Evolutionary conservation across 1,139 yeast genomes (phyloP).

Genomic region (Sugiyamaella japonica): DNA sequence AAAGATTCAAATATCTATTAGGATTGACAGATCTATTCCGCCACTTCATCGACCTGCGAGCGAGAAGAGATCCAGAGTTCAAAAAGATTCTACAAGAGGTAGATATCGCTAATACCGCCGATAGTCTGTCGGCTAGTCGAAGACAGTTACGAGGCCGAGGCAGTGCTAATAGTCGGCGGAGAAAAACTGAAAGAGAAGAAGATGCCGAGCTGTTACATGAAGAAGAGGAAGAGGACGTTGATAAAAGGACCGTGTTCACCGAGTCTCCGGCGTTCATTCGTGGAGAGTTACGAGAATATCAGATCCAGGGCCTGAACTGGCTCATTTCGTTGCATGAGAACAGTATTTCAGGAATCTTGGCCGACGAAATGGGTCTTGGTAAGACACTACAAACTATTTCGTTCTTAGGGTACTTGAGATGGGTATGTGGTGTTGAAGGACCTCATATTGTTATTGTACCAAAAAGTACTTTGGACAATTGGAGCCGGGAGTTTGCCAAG

Average conservation of each 20-base stretch:
- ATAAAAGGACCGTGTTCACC: constrained; percentile 53
- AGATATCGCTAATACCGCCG: constrained; percentile 45
- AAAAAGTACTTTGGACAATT: constrained; percentile 90
- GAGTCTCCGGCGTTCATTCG: constrained; percentile 70
- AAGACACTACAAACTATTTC: constrained; percentile 93
- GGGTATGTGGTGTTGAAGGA: constrained; percentile 72
- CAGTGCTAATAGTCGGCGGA: constrained; percentile 33
- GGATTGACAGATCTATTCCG: constrained; percentile 86
- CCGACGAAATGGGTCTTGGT: constrained; percentile 98
- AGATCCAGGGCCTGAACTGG: constrained; percentile 94
- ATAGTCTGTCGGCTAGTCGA: constrained; percentile 2
- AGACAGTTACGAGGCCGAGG: constrained; percentile 23
- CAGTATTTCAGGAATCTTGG: constrained; percentile 84
- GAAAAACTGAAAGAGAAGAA: constrained; percentile 65
- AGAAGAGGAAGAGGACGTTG: constrained; percentile 51
- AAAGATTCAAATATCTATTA: constrained; percentile 75
- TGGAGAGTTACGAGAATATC: constrained; percentile 51
- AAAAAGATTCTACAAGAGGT: constrained; percentile 57
- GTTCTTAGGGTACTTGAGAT: constrained; percentile 83
- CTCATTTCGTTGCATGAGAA: constrained; percentile 78
- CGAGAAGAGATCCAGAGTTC: constrained; percentile 74
- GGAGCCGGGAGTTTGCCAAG: constrained; percentile 89
- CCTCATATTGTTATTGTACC: constrained; percentile 94
- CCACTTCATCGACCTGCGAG: constrained; percentile 82
- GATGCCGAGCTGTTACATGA: constrained; percentile 85